Conservation (phyloP, 805 yeast species). For the Candida lessepsii region DNA sequence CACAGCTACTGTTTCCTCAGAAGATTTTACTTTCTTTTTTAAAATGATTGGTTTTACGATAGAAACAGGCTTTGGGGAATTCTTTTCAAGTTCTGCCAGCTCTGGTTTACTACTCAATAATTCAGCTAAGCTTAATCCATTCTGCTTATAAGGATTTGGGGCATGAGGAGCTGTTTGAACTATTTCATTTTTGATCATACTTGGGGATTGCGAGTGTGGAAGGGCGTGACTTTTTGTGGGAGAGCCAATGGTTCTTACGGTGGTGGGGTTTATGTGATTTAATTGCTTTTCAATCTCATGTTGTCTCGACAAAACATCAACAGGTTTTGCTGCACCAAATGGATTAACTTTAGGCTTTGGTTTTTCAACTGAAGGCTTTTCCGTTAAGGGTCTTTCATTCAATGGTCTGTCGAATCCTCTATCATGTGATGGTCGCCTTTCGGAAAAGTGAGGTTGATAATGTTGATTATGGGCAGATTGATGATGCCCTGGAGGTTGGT, state of each 20-base stretch:
- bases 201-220: neutral
- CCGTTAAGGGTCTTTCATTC: neutral
- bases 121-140: conserved; percentile 35
- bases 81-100: conserved; percentile 13
- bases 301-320: conserved; percentile 66
- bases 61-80: conserved; percentile 24
- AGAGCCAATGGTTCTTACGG: conserved; percentile 22
- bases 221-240: neutral
- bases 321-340: conserved; percentile 84
- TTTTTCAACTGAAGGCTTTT: neutral
- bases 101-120: conserved; percentile 27
- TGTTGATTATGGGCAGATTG: neutral
- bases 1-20: neutral
- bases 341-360: conserved; percentile 56
- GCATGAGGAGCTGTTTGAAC: conserved; percentile 3
- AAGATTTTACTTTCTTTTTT: conserved; percentile 32
- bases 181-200: neutral
- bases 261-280: conserved; percentile 31
- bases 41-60: conserved; percentile 35
- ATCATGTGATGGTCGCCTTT: neutral
- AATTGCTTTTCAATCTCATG: conserved; percentile 54
- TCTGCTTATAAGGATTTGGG: conserved; percentile 9
- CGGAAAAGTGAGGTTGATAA: no score
- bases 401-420: neutral
- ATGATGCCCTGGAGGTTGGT: conserved; percentile 8